Percentiles rank a stretch among this genome's conserved stretches.
Conservation (phyloP, 805 yeast genomes). For the Wickerhamiella sergipiensis region DNA sequence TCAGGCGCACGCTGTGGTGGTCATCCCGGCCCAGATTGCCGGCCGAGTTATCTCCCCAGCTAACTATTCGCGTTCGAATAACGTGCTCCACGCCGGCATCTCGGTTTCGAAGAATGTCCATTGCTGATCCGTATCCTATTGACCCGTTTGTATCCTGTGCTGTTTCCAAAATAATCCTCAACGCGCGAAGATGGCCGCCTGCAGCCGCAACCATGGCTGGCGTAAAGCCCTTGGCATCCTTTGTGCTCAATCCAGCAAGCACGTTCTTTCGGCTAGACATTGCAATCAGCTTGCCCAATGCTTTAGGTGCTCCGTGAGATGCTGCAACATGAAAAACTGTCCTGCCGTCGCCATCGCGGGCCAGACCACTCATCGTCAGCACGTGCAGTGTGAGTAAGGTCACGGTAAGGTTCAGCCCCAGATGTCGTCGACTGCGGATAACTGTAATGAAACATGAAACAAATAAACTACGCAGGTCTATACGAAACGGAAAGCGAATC, state of each 20-base stretch:
- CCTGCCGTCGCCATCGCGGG: constrained; percentile 9
- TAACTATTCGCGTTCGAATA: constrained; percentile 3
- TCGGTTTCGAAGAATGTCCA: constrained; percentile 11
- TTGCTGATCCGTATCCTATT: background rate
- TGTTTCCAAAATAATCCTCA: constrained; percentile 11
- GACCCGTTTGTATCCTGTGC: constrained; percentile 10
- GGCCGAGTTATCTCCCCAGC: constrained; percentile 8
- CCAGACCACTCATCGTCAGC: background rate
- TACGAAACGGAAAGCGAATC: too few relatives aligned
- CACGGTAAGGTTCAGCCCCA: too few relatives aligned
- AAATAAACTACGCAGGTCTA: too few relatives aligned
- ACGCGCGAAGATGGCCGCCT: constrained; percentile 12
- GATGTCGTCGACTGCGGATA: too few relatives aligned
- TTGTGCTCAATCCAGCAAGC: constrained; percentile 9
- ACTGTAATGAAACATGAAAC: too few relatives aligned
- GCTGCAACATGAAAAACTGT: constrained; percentile 19
- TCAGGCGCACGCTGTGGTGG: background rate
- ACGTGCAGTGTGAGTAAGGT: constrained; percentile 1
- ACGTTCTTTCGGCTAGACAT: constrained; percentile 7
- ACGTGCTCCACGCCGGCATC: background rate
- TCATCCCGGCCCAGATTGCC: background rate
- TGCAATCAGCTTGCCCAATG: constrained; percentile 8
- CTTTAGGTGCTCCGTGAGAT: constrained; percentile 9
- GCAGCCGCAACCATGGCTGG: constrained; percentile 18
- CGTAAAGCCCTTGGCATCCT: constrained; percentile 14